Base-by-base conservation (phyloP, 352 stramenopile genomes). In the Phytophthora pini region DNA sequence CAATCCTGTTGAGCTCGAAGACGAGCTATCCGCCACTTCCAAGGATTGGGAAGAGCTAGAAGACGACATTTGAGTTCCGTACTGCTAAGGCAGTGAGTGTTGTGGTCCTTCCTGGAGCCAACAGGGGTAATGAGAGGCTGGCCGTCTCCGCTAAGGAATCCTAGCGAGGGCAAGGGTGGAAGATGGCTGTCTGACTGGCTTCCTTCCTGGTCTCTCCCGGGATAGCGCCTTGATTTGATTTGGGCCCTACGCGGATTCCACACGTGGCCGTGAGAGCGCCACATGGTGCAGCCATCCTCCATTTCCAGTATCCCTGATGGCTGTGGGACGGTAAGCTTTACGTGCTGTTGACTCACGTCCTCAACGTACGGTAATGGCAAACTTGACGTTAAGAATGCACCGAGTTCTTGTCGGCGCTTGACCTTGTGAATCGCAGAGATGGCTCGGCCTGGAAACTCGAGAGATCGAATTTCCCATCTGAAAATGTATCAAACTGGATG, bases 191-290 rank as follows among this genome's bases (percentile, higher is more conserved):
- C 10, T 22, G 32, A 60, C 62, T 66, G 49, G 56, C 56, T 61
- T 65, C 36, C 46, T 17, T 26, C 49, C 34, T 52, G 31, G 31
- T 36, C 48, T 70, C 53, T 65, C 29, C 54, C 55, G 20, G 52
- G 50, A 67, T 50, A 61, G 13, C 15, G 31, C 8, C 31, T 57
- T 17, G 52, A 68, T 62, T 68, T 68, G 45, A 56, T 41, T 17
- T 43, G 41, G 17, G 38, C 38, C 36, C 27, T 32, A 62, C 36
- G 17, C 40, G 10, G 31, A 60, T 55, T 45, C 22, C 13, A 39
- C 38, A 49, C 43, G 46, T 56, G 56, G 44, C 36, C 22, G 15
- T 11, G 22, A 20, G 20, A n/a, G 22, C 26, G 2, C 43, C 60
- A 68, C 31, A 46, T 68, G 60, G 51, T 46, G 9, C 32, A 29